Base-by-base conservation (phyloP, 306 rosid genomes). In the Dryas alaskensis region DNA sequence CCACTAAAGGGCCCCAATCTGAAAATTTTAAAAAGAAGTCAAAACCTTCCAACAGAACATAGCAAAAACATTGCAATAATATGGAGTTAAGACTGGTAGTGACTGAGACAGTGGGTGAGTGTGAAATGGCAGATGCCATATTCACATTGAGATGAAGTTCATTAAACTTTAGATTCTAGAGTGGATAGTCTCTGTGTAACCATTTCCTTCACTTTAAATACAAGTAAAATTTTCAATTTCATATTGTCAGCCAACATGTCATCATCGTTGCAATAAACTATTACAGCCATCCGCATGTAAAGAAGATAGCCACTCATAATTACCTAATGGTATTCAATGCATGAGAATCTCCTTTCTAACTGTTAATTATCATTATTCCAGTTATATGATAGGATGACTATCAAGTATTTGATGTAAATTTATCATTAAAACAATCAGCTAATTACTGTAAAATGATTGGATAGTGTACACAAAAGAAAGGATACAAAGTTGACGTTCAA, bases 1-100 rank as follows among this genome's bases (percentile, higher is more conserved):
- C 99, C 61, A 92, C 96, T 74, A 88, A 85, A 69, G 92, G 83
- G 10, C 96, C 97, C 99, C 99, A 94, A 77, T 94, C 99, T 94
- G 92, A 84, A 89, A 62, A 82, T 62, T 45, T 49, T 60, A 49
- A 8, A 31, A 81, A 58, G 22, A 66, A 49, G 47, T 87, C 79
- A 80, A 81, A 82, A 82, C 70, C 74, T 49, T 48, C 55, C 19
- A 69, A 19, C 60, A 76, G n/a, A 67, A 52, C 27, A 48, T 61
- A 81, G 67, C 75, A 72, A 16, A 54, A 65, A 44, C 57, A 58
- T 76, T 72, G 17, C 25, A 49, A 7, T 27, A 40, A 62, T 62
- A 14, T 11, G 67, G 40, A 6, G 13, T 8, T 8, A 11, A 67
- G 13, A 37, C 22, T 1, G 22, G 3, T 3, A 13, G 22, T 50